These are phyloP conservation scores for Pseudogymnoascus sp. DNA, from an alignment of 2,329 filamentous ascomycete species.

Conservation along the genomic window DNA sequence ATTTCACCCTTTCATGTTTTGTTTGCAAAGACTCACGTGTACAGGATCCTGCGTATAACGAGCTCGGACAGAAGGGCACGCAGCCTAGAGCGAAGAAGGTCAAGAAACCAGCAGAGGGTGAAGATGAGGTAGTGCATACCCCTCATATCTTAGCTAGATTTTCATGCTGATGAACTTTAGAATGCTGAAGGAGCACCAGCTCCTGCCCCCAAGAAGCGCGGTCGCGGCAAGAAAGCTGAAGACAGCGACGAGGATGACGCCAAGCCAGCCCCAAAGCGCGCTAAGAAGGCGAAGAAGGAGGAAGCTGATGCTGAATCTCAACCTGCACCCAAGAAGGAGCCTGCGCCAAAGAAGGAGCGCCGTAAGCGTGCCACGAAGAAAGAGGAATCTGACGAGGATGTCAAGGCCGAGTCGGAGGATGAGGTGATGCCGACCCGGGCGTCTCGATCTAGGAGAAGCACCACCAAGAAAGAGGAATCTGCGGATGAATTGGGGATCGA, in stretches of 20 bases:
- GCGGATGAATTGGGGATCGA: constrained; percentile 22
- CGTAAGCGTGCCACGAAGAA: constrained; percentile 30
- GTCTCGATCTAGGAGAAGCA: constrained; percentile 28
- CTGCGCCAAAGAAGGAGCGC: constrained; percentile 18
- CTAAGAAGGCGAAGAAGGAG: constrained; percentile 10
- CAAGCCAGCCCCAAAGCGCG: constrained; percentile 9
- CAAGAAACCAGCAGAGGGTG: constrained; percentile 10
- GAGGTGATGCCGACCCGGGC: constrained; percentile 8
- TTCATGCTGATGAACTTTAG: constrained; percentile 11
- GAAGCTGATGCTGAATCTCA: neutral
- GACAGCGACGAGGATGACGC: constrained; percentile 13
- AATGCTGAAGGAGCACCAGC: neutral
- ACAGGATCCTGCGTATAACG: constrained; percentile 30
- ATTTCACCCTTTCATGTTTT: constrained; percentile 17
- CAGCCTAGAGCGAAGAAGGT: constrained; percentile 20
- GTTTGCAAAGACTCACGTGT: neutral
- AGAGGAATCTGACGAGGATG: constrained; percentile 15
- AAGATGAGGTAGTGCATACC: constrained; percentile 13
- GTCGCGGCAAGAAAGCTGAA: constrained; percentile 21
- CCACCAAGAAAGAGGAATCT: constrained; percentile 27
- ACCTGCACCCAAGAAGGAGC: constrained; percentile 10
- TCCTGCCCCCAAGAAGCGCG: constrained; percentile 33
- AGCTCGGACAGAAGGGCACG: constrained; percentile 25
- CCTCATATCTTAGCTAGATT: neutral
- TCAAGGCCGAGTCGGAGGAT: constrained; percentile 10